Evolutionary conservation across 2,329 filamentous ascomycete genomes (phyloP), one percentile per base, ranked within the genome.

Genomic region (Penicillium sp.): DNA sequence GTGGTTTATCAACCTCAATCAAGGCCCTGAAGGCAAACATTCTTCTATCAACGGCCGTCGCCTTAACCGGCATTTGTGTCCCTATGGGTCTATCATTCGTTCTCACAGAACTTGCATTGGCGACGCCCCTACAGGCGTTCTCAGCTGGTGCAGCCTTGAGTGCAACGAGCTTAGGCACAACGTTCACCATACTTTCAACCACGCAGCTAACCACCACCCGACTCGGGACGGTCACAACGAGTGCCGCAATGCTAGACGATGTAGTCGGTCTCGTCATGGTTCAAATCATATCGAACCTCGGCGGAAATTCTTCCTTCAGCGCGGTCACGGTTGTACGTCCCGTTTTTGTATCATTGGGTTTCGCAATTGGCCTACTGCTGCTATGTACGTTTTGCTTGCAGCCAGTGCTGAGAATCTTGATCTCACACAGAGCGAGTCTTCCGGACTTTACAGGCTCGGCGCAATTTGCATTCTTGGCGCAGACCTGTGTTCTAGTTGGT

Each of bases 81-180:
- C 88, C 89, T 0, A 86, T 92, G 31, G 85, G 72, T 0, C 69
- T 91, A 0, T 90, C 87, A 0, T 92, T 89, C 60, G 65, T 81
- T 1, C 77, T 90, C 0, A 74, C 72, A 11, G 68, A 72, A 0
- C 67, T 89, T 3, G 70, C 80, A 1, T 46, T 40, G 14, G 81
- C 84, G 0, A 80, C 79, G 0, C 71, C 76, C 0, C 63, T 89
- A 0, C 86, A 91, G 65, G 82, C 83, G 0, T 93, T 92, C 64
- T 83, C 88, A 1, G 85, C 88, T 0, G 89, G 89, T 8, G 88
- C 89, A 2, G 85, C 89, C 0, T 75, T 92, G 0, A 90, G 86
- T 63, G 88, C 88, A 1, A 93, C 89, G 1, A 89, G 86, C 52
- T 76, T 92, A 0, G 89, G 89, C 5, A 92, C 89, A 0, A 88